Conservation (phyloP, 768 basidiomycete species). For the Russula virescens region DNA sequence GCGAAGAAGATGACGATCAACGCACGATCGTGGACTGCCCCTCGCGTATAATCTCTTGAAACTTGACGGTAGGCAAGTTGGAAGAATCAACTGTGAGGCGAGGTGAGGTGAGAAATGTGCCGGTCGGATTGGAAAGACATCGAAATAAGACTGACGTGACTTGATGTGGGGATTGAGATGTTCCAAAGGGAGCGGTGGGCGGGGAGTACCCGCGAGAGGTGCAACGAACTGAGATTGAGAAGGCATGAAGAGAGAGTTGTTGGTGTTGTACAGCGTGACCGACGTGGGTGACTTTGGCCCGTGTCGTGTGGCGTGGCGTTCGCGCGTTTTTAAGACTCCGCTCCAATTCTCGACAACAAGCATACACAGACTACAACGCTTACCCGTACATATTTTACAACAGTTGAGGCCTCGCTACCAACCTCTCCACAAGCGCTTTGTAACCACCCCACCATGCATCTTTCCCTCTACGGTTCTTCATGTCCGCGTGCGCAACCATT, state of each 20-base stretch:
- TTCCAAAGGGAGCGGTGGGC: conserved; percentile 24
- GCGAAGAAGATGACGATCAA: conserved; percentile 17
- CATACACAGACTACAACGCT: neutral
- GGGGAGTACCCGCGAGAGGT: conserved; percentile 18
- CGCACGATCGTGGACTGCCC: conserved; percentile 79
- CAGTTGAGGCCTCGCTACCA: conserved; percentile 63
- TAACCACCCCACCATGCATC: conserved; percentile 70
- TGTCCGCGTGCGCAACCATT: conserved; percentile 83
- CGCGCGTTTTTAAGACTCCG: conserved; percentile 17
- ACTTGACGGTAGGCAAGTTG: conserved; percentile 73
- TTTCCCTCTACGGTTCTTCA: conserved; percentile 81
- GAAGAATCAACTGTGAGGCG: conserved; percentile 34
- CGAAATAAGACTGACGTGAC: conserved; percentile 26
- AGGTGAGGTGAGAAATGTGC: conserved; percentile 3
- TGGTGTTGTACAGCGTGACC: neutral
- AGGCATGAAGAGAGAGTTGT: conserved; percentile 18
- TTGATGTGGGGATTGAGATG: conserved; percentile 28
- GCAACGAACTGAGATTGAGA: conserved; percentile 18
- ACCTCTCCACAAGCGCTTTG: conserved; percentile 64
- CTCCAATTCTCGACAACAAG: neutral
- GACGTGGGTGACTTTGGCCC: neutral
- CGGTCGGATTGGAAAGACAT: conserved; percentile 21
- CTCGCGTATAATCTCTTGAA: conserved; percentile 85
- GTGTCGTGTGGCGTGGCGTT: neutral
- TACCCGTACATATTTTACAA: conserved; percentile 26